Percentiles rank a stretch among this genome's conserved stretches.
phyloP scores from a whole-genome alignment of 768 basidiomycete species.

The Pleurotus eryngii region DNA sequence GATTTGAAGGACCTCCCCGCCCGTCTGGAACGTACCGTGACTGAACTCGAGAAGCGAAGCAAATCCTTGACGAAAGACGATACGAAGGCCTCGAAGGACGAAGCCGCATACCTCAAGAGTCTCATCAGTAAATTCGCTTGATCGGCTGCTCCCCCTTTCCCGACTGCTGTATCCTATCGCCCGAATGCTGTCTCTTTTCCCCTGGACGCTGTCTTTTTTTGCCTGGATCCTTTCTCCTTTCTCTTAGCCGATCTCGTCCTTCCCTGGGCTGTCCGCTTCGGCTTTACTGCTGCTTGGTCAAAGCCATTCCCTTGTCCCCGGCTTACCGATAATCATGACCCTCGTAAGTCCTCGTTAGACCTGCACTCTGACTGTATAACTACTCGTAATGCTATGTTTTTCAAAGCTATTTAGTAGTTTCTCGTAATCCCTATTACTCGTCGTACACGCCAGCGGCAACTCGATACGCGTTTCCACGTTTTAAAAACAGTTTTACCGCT shows the following conservation, averaged over 20 bases:
- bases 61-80: slow-evolving; percentile 38
- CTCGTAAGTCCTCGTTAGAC: no score
- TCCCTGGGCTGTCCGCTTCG: no score
- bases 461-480: not conserved
- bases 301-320: no score
- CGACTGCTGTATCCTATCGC: not conserved
- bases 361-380: no score
- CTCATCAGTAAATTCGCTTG: slow-evolving; percentile 24
- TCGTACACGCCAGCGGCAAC: not conserved
- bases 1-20: slow-evolving; percentile 42
- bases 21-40: slow-evolving; percentile 49
- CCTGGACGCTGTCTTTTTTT: not conserved
- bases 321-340: no score
- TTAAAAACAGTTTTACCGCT: not conserved
- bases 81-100: slow-evolving; percentile 15
- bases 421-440: not conserved
- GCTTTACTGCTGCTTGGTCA: no score
- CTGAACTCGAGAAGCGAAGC: slow-evolving; percentile 50
- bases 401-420: no score
- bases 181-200: not conserved
- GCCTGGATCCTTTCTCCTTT: no score
- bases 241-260: no score
- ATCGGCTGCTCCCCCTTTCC: not conserved
- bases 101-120: slow-evolving; percentile 27
- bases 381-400: no score